These are phyloP conservation scores for Chlamydomonas reinhardtii DNA, from an alignment of 163 green algal genomes.

Conservation along the genomic window DNA sequence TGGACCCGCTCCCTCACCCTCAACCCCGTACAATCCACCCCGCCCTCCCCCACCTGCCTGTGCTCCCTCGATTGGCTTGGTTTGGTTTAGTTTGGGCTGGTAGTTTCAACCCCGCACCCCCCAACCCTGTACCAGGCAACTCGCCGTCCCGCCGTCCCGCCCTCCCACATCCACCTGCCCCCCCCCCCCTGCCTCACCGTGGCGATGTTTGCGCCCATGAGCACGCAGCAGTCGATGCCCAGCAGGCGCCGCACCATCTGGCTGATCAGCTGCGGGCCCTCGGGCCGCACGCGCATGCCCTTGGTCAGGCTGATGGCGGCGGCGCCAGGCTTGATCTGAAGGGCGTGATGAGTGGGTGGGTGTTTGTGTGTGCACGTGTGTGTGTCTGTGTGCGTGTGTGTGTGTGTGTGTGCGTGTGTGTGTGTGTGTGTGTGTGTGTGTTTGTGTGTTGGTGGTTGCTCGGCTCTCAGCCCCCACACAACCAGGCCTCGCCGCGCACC, in stretches of 20 bases:
- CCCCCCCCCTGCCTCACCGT: conserved; percentile 17
- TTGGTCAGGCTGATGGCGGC: conserved; percentile 83
- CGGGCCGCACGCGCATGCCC: conserved; percentile 84
- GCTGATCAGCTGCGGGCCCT: conserved; percentile 86
- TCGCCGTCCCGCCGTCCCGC: not conserved
- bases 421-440: too few species aligned
- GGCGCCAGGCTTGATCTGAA: conserved; percentile 70
- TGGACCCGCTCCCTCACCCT: too few species aligned
- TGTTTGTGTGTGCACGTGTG: not conserved
- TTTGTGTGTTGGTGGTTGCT: too few species aligned
- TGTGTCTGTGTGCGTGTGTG: too few species aligned
- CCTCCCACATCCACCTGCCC: not conserved
- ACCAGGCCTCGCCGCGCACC: too few species aligned
- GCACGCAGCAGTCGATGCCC: conserved; percentile 71
- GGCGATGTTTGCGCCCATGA: conserved; percentile 91
- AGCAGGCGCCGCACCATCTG: conserved; percentile 59
- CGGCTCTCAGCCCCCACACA: too few species aligned
- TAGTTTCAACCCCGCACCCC: too few species aligned
- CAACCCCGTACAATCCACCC: too few species aligned
- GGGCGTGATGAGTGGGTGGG: not conserved
- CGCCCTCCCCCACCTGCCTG: too few species aligned
- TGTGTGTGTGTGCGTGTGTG: not conserved
- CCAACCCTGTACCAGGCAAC: too few species aligned
- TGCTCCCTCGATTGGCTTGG: too few species aligned
- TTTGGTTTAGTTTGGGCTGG: too few species aligned